Base-by-base conservation (phyloP, 225 moss, liverwort and hornwort genomes). In the Pseudoscleropodium purum region DNA sequence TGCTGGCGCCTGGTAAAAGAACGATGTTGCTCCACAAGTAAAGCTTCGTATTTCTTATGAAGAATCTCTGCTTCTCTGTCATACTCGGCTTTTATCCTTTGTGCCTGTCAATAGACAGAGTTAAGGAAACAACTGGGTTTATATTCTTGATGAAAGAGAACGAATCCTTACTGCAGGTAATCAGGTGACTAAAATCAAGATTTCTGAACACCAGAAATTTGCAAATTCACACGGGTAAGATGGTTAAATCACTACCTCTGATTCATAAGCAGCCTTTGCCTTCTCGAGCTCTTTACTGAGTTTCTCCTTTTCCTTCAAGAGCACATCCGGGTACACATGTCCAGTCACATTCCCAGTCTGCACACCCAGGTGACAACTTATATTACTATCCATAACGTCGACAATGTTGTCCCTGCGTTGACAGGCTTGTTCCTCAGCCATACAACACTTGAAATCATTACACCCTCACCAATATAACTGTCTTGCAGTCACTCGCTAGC, bases 41-140 rank as follows among this genome's bases (percentile, higher is more conserved):
- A 82, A 56, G 80, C 39, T 91, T 95, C 93, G 27, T 92, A 93
- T 86, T 86, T 95, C 70, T 90, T 93, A 78, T 93, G 95, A 74
- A 95, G 88, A 79, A 88, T 25, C 73, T 95, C 95, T 67, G 95
- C 95, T 82, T 93, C 93, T 79, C 82, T 92, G 79, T 95, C 93
- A 66, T 95, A 95, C 86, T 93, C 93, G 43, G 90, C 90, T 95
- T 92, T 95, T 75, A 95, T 95, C 85, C 88, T 88, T 83, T 84
- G 88, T n/a, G 95, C 81, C 95, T 95, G 90, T 90, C 72, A 73
- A 87, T 84, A 76, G 63, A 88, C 57, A 81, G 24, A 82, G 68
- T 85, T 75, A 12, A 66, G 68, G 68, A 75, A 60, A 68, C 36
- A 59, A 85, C 39, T 75, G 76, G 51, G 81, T 79, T 65, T 60